A percentile compares a stretch with the other conserved stretches of the same genome.
These are phyloP conservation scores for Oryza glaberrima DNA, from an alignment of 176 grass and related monocot genomes.

Conservation along the genomic window DNA sequence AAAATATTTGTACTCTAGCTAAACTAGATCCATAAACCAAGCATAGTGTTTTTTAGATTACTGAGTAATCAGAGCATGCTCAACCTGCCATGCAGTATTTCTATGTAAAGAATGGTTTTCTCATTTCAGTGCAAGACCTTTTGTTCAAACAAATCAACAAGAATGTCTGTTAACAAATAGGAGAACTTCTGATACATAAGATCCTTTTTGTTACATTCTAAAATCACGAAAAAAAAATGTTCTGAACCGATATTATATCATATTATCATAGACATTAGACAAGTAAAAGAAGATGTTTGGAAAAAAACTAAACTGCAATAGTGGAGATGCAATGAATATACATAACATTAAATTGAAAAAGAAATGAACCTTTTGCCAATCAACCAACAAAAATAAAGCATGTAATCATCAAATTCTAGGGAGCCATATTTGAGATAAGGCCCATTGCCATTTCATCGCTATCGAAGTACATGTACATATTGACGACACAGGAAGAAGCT, in stretches of 20 bases:
- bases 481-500: not conserved
- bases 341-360: not conserved
- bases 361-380: not conserved
- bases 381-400: not conserved
- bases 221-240: conserved; percentile 14
- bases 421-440: conserved; percentile 10
- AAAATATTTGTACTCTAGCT: not conserved
- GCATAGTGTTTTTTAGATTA: conserved; percentile 1
- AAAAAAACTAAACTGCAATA: conserved; percentile 21
- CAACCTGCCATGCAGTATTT: conserved; percentile 8
- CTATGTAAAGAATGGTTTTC: conserved; percentile 5
- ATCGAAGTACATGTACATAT: conserved; percentile 10
- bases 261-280: not conserved
- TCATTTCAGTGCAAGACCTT: not conserved
- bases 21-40: conserved; percentile 32
- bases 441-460: not conserved
- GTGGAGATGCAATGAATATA: conserved; percentile 13
- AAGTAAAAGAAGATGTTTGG: conserved; percentile 8
- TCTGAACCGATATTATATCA: not conserved
- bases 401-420: not conserved
- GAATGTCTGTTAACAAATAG: conserved; percentile 6
- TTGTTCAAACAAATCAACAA: conserved; percentile 1
- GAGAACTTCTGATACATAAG: not conserved
- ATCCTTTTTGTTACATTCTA: conserved; percentile 2
- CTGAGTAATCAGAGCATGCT: conserved; percentile 7